phyloP scores from a whole-genome alignment of 2,329 filamentous ascomycete species.

The Phialophora tarda region DNA sequence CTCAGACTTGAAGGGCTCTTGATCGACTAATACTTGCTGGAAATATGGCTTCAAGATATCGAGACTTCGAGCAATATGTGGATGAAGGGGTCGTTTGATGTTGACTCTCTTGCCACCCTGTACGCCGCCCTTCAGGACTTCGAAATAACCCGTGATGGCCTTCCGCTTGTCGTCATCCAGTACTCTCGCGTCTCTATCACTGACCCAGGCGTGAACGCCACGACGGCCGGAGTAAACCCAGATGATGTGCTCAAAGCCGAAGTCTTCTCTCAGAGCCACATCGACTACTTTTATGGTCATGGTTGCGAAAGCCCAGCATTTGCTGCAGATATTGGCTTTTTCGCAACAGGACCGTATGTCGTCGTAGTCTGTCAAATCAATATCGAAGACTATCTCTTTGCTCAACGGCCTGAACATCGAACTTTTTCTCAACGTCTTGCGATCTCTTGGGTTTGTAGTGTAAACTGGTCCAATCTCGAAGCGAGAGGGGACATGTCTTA shows the following conservation, averaged over 20 bases:
- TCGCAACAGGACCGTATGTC: conserved; percentile 94
- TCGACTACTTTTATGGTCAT: conserved; percentile 98
- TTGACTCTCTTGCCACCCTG: conserved; percentile 89
- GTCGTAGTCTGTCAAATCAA: conserved; percentile 98
- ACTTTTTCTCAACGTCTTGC: conserved; percentile 82
- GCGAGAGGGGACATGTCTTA: conserved; percentile 84
- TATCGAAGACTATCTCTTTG: conserved; percentile 98
- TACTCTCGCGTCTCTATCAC: conserved; percentile 81
- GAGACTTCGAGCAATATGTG: conserved; percentile 84
- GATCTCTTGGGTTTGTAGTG: conserved; percentile 87
- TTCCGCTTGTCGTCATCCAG: conserved; percentile 86
- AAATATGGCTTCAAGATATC: conserved; percentile 85
- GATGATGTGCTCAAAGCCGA: conserved; percentile 94
- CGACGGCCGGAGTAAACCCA: conserved; percentile 98
- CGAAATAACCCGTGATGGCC: conserved; percentile 86
- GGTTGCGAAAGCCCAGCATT: conserved; percentile 96
- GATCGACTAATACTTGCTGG: conserved; percentile 78
- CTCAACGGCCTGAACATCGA: conserved; percentile 82
- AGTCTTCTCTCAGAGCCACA: conserved; percentile 84
- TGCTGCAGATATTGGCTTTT: conserved; percentile 88
- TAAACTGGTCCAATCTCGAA: conserved; percentile 99
- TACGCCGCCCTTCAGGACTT: conserved; percentile 83
- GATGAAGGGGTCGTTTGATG: conserved; percentile 81
- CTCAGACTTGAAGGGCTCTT: conserved; percentile 79
- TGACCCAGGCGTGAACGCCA: conserved; percentile 98